phyloP scores from a whole-genome alignment of 2,329 filamentous ascomycete genomes.

The Fragosphaeria purpurea region DNA sequence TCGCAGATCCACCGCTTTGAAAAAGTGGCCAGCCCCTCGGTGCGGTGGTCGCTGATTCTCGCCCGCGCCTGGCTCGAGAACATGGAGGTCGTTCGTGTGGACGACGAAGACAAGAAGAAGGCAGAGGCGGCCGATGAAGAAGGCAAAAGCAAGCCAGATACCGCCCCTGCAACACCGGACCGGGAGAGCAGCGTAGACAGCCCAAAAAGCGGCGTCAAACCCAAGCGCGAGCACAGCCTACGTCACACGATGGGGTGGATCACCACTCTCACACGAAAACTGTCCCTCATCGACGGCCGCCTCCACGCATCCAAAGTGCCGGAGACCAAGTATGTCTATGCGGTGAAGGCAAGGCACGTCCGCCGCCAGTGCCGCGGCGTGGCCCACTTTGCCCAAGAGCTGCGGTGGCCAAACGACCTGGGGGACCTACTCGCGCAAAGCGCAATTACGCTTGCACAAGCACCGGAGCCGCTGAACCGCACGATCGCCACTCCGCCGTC shows the following conservation, averaged over 20 bases:
- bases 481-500: constrained; percentile 23
- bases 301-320: constrained; percentile 15
- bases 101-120: neutral
- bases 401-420: constrained; percentile 49
- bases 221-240: constrained; percentile 14
- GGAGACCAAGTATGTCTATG: constrained; percentile 29
- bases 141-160: neutral
- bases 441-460: neutral
- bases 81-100: constrained; percentile 36
- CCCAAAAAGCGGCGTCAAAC: constrained; percentile 16
- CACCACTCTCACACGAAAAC: constrained; percentile 45
- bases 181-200: neutral
- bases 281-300: constrained; percentile 27
- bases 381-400: constrained; percentile 51
- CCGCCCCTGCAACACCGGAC: too few species aligned
- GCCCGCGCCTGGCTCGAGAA: constrained; percentile 60
- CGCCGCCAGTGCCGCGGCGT: constrained; percentile 51
- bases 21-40: constrained; percentile 48
- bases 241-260: constrained; percentile 40
- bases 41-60: constrained; percentile 57
- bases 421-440: neutral
- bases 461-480: constrained; percentile 25
- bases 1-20: constrained; percentile 52
- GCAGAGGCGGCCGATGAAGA: neutral
- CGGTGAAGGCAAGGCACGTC: constrained; percentile 44